Percentiles rank a stretch among this genome's conserved stretches.
Conservation (phyloP, 352 stramenopile genomes). For the Pythium coloratum region DNA sequence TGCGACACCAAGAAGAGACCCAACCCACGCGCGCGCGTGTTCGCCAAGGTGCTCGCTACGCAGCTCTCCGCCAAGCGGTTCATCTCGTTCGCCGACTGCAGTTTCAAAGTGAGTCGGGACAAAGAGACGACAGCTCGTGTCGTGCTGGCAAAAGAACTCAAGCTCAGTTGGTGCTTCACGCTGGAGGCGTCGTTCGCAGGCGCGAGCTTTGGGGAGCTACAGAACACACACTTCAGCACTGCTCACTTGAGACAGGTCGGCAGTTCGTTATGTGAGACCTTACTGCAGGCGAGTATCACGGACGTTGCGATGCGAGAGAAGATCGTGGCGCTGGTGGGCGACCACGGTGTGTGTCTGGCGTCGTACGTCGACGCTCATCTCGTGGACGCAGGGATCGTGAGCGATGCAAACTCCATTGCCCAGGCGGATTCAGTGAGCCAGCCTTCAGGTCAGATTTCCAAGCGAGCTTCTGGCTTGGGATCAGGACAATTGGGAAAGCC, state of each 20-base stretch:
- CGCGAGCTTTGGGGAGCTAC: slow-evolving; percentile 61
- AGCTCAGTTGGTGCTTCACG: slow-evolving; percentile 79
- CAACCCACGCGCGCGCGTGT: slow-evolving; percentile 67
- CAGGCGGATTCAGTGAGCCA: neutral
- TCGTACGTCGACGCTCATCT: slow-evolving; percentile 40
- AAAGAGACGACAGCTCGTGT: slow-evolving; percentile 83
- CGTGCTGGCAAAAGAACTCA: slow-evolving; percentile 77
- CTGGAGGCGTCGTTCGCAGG: slow-evolving; percentile 89
- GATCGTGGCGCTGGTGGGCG: slow-evolving; percentile 33
- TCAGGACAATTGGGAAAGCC: slow-evolving; percentile 15
- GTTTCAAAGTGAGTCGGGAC: slow-evolving; percentile 79
- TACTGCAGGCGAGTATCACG: slow-evolving; percentile 44
- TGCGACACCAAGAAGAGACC: slow-evolving; percentile 89
- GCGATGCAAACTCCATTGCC: neutral
- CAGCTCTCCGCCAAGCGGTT: slow-evolving; percentile 70
- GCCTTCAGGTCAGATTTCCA: neutral
- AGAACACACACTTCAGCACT: slow-evolving; percentile 70
- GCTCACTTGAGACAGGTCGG: slow-evolving; percentile 53
- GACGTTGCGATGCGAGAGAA: slow-evolving; percentile 37
- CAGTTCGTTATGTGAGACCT: slow-evolving; percentile 45
- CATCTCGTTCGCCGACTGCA: slow-evolving; percentile 68
- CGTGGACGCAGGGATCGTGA: slow-evolving; percentile 35
- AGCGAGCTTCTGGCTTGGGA: neutral
- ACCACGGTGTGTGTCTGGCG: slow-evolving; percentile 37
- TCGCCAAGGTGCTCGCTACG: slow-evolving; percentile 68